Evolutionary conservation across 352 stramenopile species (phyloP), one percentile per base, ranked within the genome.

Genomic region (Phytophthora idaei): DNA sequence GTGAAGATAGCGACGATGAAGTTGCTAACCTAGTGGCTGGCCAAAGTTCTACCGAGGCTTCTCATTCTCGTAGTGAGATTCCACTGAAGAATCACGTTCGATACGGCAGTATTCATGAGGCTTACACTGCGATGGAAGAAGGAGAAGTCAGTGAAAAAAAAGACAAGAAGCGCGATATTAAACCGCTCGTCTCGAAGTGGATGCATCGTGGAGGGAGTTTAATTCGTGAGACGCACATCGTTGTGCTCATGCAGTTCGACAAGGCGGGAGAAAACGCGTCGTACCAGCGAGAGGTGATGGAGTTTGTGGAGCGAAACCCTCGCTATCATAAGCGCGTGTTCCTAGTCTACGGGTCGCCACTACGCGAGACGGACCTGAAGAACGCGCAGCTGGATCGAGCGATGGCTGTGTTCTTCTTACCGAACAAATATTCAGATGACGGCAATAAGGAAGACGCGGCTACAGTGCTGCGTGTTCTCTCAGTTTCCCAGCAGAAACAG

Each of bases 321-420:
- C 68, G 78, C 14, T 93, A 93, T 31, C 73, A 83, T 34, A 89
- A 89, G 69, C 85, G 84, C n/a, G 88, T 95, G 10, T 93, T 92
- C 37, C 69, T 96, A 6, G 78, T 94, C 36, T 85, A 87, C 31
- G 88, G 87, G 2, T 94, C 88, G 9, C 79, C 87, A 5, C 57
- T 96, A 42, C 62, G 73, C 8, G 69, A 73, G 8, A 75, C 70
- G 6, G 83, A 93, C 37, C 65, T 96, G 6, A 75, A 77, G 25
- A 77, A 77, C 12, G 88, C 83, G 1, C 79, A 89, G 42, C 60
- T 94, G 25, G 66, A 82, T 32, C 78, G 89, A 50, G 85, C 85
- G 0, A 83, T 89, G 68, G 88, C 83, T 1, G 84, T 94, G 8
- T 96, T 96, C 57, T 94, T 96, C 56, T 49, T 96, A 3, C 88